Conservation (phyloP, 345 rosid species). For the Brassica rapa region DNA sequence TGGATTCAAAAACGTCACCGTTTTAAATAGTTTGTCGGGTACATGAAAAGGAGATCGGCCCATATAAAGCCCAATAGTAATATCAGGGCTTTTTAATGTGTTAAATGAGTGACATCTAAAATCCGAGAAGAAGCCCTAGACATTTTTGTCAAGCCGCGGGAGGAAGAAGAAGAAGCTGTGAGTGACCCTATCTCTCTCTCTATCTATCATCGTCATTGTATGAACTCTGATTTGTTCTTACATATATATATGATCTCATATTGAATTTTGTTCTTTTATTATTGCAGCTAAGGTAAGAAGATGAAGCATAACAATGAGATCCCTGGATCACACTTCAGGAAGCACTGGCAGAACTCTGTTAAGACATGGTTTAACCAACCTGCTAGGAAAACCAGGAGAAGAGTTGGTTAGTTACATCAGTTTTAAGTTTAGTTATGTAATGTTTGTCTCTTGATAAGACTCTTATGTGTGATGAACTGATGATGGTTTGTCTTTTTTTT, state of each 20-base stretch:
- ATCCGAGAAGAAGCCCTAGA: constrained; percentile 10
- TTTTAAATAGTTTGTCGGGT: not conserved
- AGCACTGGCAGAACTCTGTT: constrained; percentile 86
- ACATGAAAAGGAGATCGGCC: not conserved
- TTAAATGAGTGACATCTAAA: not conserved
- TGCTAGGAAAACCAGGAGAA: constrained; percentile 53
- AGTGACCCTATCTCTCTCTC: constrained; percentile 5
- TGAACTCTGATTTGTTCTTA: too few relatives aligned
- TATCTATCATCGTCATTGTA: not conserved
- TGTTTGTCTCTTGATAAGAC: too few relatives aligned
- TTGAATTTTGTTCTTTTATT: not conserved
- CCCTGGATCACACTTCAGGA: constrained; percentile 70
- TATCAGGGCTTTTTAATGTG: constrained; percentile 10
- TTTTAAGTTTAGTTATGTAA: not conserved
- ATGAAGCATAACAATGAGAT: constrained; percentile 84
- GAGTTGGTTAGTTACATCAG: constrained; percentile 43
- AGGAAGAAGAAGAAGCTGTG: not conserved
- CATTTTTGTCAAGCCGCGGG: constrained; percentile 16
- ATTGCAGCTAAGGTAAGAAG: not conserved
- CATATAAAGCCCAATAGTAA: not conserved
- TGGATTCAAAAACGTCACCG: not conserved
- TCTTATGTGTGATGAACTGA: too few relatives aligned
- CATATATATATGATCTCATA: not conserved
- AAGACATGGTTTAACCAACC: constrained; percentile 94
- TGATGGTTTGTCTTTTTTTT: not conserved